Evolutionary conservation across 2,329 filamentous ascomycete species (phyloP).

Genomic region (Ceratocystis ficicola): DNA sequence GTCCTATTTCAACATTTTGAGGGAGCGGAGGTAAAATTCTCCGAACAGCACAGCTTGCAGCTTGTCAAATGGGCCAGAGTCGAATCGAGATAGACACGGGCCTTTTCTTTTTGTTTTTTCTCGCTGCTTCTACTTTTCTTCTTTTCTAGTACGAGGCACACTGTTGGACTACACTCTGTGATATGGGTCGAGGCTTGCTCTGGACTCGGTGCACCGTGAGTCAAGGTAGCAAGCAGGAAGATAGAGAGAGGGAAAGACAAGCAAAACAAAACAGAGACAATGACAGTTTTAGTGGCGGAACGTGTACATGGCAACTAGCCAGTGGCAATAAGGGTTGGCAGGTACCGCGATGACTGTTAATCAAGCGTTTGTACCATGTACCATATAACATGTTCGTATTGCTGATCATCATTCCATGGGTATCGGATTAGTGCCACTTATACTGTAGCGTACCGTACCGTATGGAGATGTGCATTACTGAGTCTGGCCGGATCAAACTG

Average conservation of each 20-base stretch:
- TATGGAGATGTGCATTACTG: too few relatives aligned
- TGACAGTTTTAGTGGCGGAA: neutral
- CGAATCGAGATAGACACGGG: neutral
- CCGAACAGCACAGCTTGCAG: neutral
- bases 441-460: too few relatives aligned
- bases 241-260: neutral
- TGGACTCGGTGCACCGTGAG: neutral
- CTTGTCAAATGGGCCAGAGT: neutral
- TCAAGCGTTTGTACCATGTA: neutral
- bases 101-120: neutral
- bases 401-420: neutral
- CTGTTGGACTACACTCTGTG: neutral
- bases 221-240: neutral
- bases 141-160: neutral
- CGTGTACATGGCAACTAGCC: neutral
- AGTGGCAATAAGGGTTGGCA: neutral
- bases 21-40: neutral
- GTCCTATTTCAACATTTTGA: neutral
- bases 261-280: neutral
- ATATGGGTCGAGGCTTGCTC: neutral
- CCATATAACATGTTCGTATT: neutral
- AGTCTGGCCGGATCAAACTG: too few relatives aligned
- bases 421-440: neutral
- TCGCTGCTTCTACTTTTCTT: neutral
- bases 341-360: neutral